A percentile compares a stretch with the other conserved stretches of the same genome.
These are phyloP conservation scores for Panaeolus cyanescens DNA, from an alignment of 768 basidiomycete species.

Conservation along the genomic window DNA sequence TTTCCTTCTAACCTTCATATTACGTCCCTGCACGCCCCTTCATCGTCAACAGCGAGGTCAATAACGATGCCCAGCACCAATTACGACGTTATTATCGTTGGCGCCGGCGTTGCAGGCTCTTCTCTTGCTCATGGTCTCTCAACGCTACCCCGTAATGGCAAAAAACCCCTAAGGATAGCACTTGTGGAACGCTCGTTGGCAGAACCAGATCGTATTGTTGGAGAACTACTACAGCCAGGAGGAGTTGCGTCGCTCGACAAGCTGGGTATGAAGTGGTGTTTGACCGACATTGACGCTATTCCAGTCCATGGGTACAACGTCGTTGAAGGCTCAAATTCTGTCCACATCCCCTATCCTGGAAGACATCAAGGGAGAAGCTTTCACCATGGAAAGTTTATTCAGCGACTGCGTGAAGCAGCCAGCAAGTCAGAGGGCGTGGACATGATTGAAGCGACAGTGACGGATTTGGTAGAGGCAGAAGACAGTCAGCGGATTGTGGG, in stretches of 20 bases:
- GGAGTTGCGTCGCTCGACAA: constrained; percentile 75
- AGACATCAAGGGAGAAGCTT: constrained; percentile 79
- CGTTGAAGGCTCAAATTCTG: constrained; percentile 60
- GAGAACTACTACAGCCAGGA: constrained; percentile 94
- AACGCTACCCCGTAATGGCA: constrained; percentile 40
- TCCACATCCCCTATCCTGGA: constrained; percentile 88
- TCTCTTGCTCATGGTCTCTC: constrained; percentile 87
- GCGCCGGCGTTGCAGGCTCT: constrained; percentile 88
- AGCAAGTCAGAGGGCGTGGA: constrained; percentile 64
- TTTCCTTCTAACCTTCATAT: background rate
- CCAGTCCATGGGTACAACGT: constrained; percentile 87
- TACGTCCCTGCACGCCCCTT: background rate
- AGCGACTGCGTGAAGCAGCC: constrained; percentile 72
- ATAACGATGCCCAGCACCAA: constrained; percentile 13
- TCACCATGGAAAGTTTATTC: constrained; percentile 92
- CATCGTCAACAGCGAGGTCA: background rate
- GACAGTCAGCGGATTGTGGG: constrained; percentile 57
- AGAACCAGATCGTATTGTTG: constrained; percentile 96
- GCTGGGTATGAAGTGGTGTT: constrained; percentile 74
- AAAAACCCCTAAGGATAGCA: constrained; percentile 70
- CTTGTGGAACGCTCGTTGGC: constrained; percentile 89
- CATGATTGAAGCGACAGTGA: constrained; percentile 83
- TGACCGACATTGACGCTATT: constrained; percentile 90
- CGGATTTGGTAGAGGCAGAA: constrained; percentile 67
- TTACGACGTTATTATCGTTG: constrained; percentile 88